phyloP scores from a whole-genome alignment of 495 filamentous ascomycete genomes.

The Daldinia bambusicola region DNA sequence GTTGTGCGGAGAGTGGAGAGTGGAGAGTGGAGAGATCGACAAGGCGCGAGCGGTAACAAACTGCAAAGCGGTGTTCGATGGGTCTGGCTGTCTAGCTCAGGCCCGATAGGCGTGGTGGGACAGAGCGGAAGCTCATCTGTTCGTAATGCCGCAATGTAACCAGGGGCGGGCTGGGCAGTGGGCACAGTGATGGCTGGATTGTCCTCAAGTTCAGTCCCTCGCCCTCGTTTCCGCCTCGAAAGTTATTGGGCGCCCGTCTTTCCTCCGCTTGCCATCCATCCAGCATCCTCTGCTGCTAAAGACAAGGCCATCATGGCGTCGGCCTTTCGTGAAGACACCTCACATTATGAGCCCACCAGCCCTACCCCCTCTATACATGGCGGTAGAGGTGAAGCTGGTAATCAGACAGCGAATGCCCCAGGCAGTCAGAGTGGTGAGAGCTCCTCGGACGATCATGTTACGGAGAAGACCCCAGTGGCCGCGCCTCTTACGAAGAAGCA shows the following conservation, averaged over 20 bases:
- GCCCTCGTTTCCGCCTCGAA: constrained; percentile 15
- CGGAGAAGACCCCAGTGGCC: constrained; percentile 43
- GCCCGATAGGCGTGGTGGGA: constrained; percentile 6
- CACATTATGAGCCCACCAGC: constrained; percentile 41
- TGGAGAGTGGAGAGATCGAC: constrained; percentile 12
- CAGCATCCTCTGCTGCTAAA: constrained; percentile 15
- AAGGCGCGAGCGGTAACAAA: constrained; percentile 29
- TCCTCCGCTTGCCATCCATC: constrained; percentile 17
- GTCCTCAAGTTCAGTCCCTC: constrained; percentile 26
- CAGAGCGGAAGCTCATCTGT: constrained; percentile 10
- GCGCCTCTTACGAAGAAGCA: constrained; percentile 45
- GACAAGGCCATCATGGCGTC: constrained; percentile 45
- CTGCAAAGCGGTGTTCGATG: constrained; percentile 3
- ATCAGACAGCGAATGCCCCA: constrained; percentile 29
- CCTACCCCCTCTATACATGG: constrained; percentile 41
- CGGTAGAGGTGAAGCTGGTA: constrained; percentile 34
- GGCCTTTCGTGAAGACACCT: constrained; percentile 43
- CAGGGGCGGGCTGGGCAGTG: constrained; percentile 8
- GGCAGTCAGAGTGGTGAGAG: constrained; percentile 31
- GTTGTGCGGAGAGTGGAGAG: too few relatives aligned
- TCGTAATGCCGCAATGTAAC: constrained; percentile 20
- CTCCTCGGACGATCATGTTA: constrained; percentile 42
- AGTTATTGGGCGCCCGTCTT: constrained; percentile 12
- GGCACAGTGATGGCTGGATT: constrained; percentile 15
- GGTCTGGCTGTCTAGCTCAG: constrained; percentile 2